Conservation (phyloP, 2,329 filamentous ascomycete species). For the Anisogramma anomala region DNA sequence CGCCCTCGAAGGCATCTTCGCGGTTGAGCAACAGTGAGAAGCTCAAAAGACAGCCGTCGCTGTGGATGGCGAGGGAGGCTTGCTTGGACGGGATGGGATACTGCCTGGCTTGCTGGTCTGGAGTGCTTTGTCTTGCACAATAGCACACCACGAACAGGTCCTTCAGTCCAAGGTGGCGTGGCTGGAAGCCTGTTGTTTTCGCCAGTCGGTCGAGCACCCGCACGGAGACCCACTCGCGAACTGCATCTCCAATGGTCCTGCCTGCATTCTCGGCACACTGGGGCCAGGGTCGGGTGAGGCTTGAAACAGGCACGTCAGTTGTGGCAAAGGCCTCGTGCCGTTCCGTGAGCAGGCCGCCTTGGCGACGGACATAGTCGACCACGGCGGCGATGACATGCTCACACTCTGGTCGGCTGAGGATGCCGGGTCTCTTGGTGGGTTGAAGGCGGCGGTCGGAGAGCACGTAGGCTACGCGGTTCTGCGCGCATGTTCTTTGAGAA, state of each 20-base stretch:
- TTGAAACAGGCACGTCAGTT: conserved; percentile 12
- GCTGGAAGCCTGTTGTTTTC: conserved; percentile 4
- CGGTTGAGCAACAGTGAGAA: conserved; percentile 12
- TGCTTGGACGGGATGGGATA: conserved; percentile 12
- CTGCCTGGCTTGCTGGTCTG: background rate
- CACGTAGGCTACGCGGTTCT: conserved; percentile 12
- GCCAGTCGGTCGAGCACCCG: conserved; percentile 6
- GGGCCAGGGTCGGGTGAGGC: background rate
- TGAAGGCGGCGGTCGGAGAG: conserved; percentile 11
- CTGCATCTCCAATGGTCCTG: conserved; percentile 1
- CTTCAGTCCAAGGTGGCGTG: conserved; percentile 8
- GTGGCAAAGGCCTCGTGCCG: conserved; percentile 12
- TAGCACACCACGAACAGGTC: conserved; percentile 13
- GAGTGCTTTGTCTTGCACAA: background rate
- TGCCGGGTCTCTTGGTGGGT: background rate
- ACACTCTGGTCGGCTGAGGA: conserved; percentile 8
- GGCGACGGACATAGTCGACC: conserved; percentile 5
- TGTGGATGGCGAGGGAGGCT: conserved; percentile 12
- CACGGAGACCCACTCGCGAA: conserved; percentile 1
- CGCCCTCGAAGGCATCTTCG: conserved; percentile 8
- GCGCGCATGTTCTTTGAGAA: conserved; percentile 5
- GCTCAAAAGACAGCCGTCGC: conserved; percentile 10
- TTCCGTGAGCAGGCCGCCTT: conserved; percentile 8
- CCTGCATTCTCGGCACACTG: background rate
- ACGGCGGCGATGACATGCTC: conserved; percentile 6